Conservation (phyloP, 2,329 filamentous ascomycete genomes). For the Pseudocercospora fuligena region DNA sequence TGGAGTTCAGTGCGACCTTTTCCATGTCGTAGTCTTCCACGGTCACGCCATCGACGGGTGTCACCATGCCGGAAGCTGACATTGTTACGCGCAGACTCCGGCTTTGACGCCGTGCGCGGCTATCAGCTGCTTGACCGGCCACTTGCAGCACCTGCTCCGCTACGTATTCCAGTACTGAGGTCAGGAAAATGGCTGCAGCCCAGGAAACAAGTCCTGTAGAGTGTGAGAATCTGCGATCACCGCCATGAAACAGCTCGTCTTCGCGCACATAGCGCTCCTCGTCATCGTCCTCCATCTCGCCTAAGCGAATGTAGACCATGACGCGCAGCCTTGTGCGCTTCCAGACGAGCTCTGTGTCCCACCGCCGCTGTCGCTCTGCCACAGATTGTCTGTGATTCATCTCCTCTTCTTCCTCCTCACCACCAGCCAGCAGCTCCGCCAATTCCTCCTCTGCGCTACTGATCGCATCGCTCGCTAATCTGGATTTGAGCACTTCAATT, state of each 20-base stretch:
- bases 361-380: constrained; percentile 58
- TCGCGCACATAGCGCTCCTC: constrained; percentile 87
- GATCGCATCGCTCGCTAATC: constrained; percentile 83
- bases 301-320: constrained; percentile 97
- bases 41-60: constrained; percentile 25
- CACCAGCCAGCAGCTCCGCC: constrained; percentile 80
- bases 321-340: constrained; percentile 89
- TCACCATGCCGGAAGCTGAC: constrained; percentile 28
- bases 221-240: constrained; percentile 60
- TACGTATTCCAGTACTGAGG: constrained; percentile 91
- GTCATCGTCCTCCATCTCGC: constrained; percentile 97
- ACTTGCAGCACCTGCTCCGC: constrained; percentile 89
- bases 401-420: constrained; percentile 66
- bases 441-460: constrained; percentile 84
- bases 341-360: constrained; percentile 93
- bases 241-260: constrained; percentile 68
- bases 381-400: constrained; percentile 34
- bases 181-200: constrained; percentile 92
- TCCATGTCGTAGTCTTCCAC: constrained; percentile 93
- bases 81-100: constrained; percentile 36
- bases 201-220: constrained; percentile 70
- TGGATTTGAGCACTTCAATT: constrained; percentile 83
- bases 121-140: constrained; percentile 81
- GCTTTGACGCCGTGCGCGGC: constrained; percentile 56
- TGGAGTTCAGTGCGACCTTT: constrained; percentile 85